Base-by-base conservation (phyloP, 345 rosid species). In the Leavenworthia alabamica region DNA sequence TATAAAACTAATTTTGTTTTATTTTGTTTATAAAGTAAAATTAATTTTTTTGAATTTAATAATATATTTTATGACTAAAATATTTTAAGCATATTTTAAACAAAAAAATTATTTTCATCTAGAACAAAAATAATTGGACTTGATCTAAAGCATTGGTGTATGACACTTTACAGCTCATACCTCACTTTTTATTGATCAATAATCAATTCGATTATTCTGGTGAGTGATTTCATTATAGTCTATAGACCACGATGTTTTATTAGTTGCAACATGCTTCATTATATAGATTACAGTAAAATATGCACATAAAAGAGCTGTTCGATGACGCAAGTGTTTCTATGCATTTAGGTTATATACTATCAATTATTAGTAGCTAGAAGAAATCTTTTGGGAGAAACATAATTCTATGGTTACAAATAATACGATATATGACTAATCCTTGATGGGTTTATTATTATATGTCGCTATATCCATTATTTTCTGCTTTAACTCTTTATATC, bases 291-390 rank as follows among this genome's bases (percentile, higher is more conserved):
- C 12, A 3, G 45, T 51, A 22, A 22, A 16, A 49, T 28, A 27
- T 47, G 31, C 49, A 27, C 6, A 13, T 19, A 47, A 36, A 8
- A 27, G 32, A 56, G 5, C 47, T 56, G 39, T 47, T 37, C n/a
- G 53, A 24, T 50, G 49, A 43, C 54, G n/a, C 29, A 16, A 52
- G 5, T 48, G 20, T 20, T 50, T 58, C 16, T 41, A 4, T 42
- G 17, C 40, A 31, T 51, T 13, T 62, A 44, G 50, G 50, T 37
- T 16, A 23, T 39, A 46, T 20, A 14, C 2, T 12, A 61, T 44
- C 63, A 62, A 62, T 70, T 54, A 55, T 70, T 44, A 15, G 37
- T 54, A 46, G 61, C 17, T 52, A 70, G 28, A n/a, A 22, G 29
- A 13, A n/a, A 20, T 7, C 0, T 26, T 33, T 26, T 36, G 46